Percentiles rank a stretch among this genome's conserved stretches.
phyloP scores from a whole-genome alignment of 2,329 filamentous ascomycete species.

The Diaporthe citri region DNA sequence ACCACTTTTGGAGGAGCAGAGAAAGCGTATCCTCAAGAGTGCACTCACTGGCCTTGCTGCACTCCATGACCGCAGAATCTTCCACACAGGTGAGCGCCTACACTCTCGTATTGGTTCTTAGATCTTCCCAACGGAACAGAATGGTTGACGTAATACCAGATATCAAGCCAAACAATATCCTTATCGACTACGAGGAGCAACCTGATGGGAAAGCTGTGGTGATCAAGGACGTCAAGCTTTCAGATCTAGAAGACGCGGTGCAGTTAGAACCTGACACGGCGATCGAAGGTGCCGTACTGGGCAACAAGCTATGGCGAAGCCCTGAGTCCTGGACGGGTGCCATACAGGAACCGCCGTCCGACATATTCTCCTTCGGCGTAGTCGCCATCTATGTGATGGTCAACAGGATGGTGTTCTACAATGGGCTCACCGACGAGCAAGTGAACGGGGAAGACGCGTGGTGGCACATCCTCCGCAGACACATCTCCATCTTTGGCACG shows the following conservation, averaged over 20 bases:
- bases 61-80: conserved; percentile 49
- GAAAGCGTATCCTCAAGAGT: conserved; percentile 32
- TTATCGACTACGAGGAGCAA: conserved; percentile 48
- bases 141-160: conserved; percentile 43
- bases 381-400: conserved; percentile 50
- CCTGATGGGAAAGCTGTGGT: conserved; percentile 34
- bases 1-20: conserved; percentile 6
- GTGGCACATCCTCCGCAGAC: conserved; percentile 42
- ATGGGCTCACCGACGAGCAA: conserved; percentile 41
- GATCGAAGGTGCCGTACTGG: conserved; percentile 44
- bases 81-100: conserved; percentile 47
- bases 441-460: conserved; percentile 44
- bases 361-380: conserved; percentile 52
- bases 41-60: conserved; percentile 46
- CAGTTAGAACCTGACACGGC: conserved; percentile 45
- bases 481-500: conserved; percentile 41
- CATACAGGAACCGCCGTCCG: conserved; percentile 48
- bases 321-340: conserved; percentile 51
- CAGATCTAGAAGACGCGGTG: conserved; percentile 49
- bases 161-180: conserved; percentile 53
- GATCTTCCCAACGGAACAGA: neutral
- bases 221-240: conserved; percentile 47
- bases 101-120: neutral
- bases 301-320: conserved; percentile 52
- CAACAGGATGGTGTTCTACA: conserved; percentile 47